Evolutionary conservation across 1,139 yeast genomes (phyloP).

Genomic region (Pichia sp.): DNA sequence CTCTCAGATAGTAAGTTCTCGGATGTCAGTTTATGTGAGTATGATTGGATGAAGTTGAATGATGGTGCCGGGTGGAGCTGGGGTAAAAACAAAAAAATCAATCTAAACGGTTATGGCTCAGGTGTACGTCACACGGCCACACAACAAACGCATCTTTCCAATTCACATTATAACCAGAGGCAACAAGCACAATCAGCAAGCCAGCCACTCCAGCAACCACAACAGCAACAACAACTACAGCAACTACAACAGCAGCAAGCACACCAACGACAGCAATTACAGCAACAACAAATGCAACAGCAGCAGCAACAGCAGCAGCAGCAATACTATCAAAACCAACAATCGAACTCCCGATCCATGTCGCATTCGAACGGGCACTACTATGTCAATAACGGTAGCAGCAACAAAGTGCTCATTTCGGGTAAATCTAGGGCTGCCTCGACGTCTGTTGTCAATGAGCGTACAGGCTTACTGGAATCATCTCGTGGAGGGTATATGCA

Average conservation of each 20-base stretch:
- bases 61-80: slow-evolving; percentile 93
- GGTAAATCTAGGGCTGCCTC: slow-evolving; percentile 8
- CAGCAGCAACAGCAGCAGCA: neutral
- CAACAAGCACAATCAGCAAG: slow-evolving; percentile 6
- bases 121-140: slow-evolving; percentile 18
- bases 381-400: slow-evolving; percentile 1
- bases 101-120: slow-evolving; percentile 85
- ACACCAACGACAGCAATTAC: neutral
- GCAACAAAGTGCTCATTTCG: neutral
- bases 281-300: neutral
- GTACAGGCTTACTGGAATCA: slow-evolving; percentile 8
- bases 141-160: slow-evolving; percentile 10
- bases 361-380: slow-evolving; percentile 5
- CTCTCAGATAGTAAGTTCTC: neutral
- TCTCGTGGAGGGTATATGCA: slow-evolving; percentile 2
- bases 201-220: slow-evolving; percentile 10
- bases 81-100: slow-evolving; percentile 75
- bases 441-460: slow-evolving; percentile 9
- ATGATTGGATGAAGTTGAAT: slow-evolving; percentile 93
- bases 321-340: slow-evolving; percentile 1
- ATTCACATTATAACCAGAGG: slow-evolving; percentile 10
- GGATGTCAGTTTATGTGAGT: slow-evolving; percentile 56
- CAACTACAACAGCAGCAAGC: slow-evolving; percentile 7
- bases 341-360: slow-evolving; percentile 3
- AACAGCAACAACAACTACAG: slow-evolving; percentile 7